Evolutionary conservation across 495 filamentous ascomycete species (phyloP), one percentile per base, ranked within the genome.

Genomic region (Aspergillus incahuasiensis): DNA sequence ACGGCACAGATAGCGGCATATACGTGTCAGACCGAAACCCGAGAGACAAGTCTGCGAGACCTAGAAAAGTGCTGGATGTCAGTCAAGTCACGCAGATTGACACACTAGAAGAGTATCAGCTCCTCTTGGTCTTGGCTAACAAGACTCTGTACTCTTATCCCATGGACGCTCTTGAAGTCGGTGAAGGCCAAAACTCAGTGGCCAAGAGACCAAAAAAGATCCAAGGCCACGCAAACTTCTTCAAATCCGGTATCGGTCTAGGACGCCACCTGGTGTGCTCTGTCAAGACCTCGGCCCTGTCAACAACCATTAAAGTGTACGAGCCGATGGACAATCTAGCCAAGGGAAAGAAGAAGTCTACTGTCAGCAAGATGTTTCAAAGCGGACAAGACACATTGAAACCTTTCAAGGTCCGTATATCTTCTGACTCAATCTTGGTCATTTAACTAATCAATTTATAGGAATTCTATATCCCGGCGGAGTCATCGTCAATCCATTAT

Each of bases 401-500:
- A 67, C 89, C 92, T 15, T 97, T 94, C 80, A 97, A 97, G 70
- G 82, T 85, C 63, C 43, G 77, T 64, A 42, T 43, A 52, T 21
- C 19, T 11, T 19, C 20, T 9, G 3, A 3, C 34, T 16, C 18
- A 9, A 0, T 59, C 58, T 59, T 9, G 30, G 39, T 24, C 20
- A 41, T 28, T n/a, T 22, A 30, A 8, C 48, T 52, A 52, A 52
- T 11, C 18, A 25, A 18, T 21, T 12, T 54, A 49, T 39, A 86
- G 82, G 95, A 99, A 77, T 97, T 96, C 66, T 97, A 97, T 72
- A 96, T 99, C 60, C 95, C 95, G 7, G 90, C 91, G 5, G 95
- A 99, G 73, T 92, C 91, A 6, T 90, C 86, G 2, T 96, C 92
- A 45, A 92, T 99, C 21, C 95, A 99, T 68, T 99, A 97, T 81